phyloP scores from a whole-genome alignment of 2,329 filamentous ascomycete genomes.

The Cytospora chrysosperma region DNA sequence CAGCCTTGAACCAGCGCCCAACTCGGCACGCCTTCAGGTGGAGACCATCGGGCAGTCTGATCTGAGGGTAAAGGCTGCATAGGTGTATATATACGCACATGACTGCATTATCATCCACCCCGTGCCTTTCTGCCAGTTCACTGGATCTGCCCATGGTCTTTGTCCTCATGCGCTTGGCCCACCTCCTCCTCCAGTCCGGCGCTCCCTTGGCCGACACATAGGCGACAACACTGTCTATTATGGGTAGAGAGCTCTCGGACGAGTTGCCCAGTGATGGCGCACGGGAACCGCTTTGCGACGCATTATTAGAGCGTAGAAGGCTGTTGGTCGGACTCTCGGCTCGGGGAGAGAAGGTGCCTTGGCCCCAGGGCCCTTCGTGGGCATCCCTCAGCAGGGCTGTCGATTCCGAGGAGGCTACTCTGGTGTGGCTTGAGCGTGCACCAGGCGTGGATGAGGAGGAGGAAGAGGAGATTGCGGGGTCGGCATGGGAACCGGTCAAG shows the following conservation, averaged over 20 bases:
- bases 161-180: constrained; percentile 52
- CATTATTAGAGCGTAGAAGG: constrained; percentile 32
- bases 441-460: constrained; percentile 16
- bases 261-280: constrained; percentile 35
- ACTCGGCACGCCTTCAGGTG: background rate
- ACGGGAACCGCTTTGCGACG: constrained; percentile 35
- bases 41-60: constrained; percentile 7
- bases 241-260: constrained; percentile 30
- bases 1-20: background rate
- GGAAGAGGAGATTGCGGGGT: no score
- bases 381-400: constrained; percentile 48
- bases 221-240: constrained; percentile 41
- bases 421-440: constrained; percentile 2
- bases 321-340: constrained; percentile 49
- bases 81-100: constrained; percentile 57
- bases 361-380: constrained; percentile 57
- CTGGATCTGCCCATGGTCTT: constrained; percentile 73
- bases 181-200: constrained; percentile 46
- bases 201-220: constrained; percentile 41
- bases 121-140: constrained; percentile 69
- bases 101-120: constrained; percentile 67
- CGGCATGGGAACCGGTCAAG: background rate
- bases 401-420: constrained; percentile 43
- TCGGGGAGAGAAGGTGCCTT: constrained; percentile 75
- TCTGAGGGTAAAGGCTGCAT: background rate